Conservation (phyloP, 805 yeast species). For the Scheffersomyces amazonensis region DNA sequence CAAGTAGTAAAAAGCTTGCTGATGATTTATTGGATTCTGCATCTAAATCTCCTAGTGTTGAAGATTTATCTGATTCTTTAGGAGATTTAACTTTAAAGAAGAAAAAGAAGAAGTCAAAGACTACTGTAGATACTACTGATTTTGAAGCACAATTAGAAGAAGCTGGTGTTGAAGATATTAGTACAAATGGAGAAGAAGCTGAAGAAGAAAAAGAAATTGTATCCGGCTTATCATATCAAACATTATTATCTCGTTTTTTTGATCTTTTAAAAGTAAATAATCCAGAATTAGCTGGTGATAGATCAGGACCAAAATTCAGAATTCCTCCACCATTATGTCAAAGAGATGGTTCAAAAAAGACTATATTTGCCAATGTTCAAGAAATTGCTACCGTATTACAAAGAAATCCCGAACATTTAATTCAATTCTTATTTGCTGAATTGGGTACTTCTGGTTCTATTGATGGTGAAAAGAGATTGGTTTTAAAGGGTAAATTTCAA, state of each 20-base stretch:
- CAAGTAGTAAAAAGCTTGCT: conserved; percentile 34
- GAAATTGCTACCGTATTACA: conserved; percentile 92
- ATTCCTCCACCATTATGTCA: conserved; percentile 96
- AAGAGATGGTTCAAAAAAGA: conserved; percentile 97
- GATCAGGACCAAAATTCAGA: conserved; percentile 86
- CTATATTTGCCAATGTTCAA: conserved; percentile 93
- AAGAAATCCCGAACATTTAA: conserved; percentile 95
- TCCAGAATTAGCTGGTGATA: conserved; percentile 98
- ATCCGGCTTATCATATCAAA: conserved; percentile 70
- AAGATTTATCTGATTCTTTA: conserved; percentile 30
- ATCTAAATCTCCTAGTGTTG: conserved; percentile 18
- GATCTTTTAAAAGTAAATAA: conserved; percentile 82
- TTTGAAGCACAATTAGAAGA: conserved; percentile 86
- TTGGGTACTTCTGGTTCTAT: conserved; percentile 99
- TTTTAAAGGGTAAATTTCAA: conserved; percentile 97
- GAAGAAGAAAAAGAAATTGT: conserved; percentile 28
- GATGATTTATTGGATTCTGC: conserved; percentile 20
- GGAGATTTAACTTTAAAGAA: conserved; percentile 52
- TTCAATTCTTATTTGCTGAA: conserved; percentile 95
- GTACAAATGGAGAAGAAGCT: conserved; percentile 16
- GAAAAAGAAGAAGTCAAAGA: conserved; percentile 75
- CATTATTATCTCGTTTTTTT: conserved; percentile 82
- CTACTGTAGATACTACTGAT: conserved; percentile 61
- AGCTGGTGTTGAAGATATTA: conserved; percentile 72
- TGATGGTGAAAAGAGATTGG: conserved; percentile 95